These are phyloP conservation scores for Lentinula raphanica DNA, from an alignment of 768 basidiomycete species.

Conservation along the genomic window DNA sequence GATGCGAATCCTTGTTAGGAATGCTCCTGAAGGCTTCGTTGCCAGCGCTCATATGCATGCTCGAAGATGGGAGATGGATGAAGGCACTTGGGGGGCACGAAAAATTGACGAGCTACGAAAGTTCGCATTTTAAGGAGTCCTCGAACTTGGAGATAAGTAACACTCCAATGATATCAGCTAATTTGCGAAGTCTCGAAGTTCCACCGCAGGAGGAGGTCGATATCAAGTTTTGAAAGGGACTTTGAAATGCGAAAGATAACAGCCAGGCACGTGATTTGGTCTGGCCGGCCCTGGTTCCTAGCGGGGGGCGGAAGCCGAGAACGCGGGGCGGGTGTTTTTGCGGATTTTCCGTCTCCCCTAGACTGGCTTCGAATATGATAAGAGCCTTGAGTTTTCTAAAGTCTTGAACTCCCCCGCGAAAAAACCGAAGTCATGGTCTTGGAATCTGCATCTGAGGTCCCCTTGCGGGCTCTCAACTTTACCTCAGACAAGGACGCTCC, in stretches of 20 bases:
- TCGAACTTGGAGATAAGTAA: not conserved
- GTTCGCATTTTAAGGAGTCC: not conserved
- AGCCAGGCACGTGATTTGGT: not conserved
- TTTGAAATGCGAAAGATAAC: not conserved
- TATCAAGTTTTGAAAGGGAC: not conserved
- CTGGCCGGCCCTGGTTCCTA: not conserved
- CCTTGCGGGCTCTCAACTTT: conserved; percentile 3
- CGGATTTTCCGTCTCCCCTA: not conserved
- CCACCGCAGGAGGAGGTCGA: not conserved
- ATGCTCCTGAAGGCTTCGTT: not conserved
- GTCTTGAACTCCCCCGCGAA: not conserved
- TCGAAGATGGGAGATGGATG: not conserved
- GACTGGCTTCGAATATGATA: not conserved
- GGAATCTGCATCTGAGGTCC: not conserved
- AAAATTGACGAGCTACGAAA: not conserved
- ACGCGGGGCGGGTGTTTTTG: no score
- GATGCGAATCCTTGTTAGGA: not conserved
- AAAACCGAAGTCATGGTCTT: not conserved
- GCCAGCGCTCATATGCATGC: not conserved
- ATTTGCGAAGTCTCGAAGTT: not conserved
- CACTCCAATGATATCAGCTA: not conserved
- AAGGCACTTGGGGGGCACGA: not conserved
- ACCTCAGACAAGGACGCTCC: not conserved
- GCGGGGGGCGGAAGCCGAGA: not conserved
- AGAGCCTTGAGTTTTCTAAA: not conserved